Percentiles rank a stretch among this genome's conserved stretches.
phyloP scores from a whole-genome alignment of 768 basidiomycete species.

The Russula olivacea region DNA sequence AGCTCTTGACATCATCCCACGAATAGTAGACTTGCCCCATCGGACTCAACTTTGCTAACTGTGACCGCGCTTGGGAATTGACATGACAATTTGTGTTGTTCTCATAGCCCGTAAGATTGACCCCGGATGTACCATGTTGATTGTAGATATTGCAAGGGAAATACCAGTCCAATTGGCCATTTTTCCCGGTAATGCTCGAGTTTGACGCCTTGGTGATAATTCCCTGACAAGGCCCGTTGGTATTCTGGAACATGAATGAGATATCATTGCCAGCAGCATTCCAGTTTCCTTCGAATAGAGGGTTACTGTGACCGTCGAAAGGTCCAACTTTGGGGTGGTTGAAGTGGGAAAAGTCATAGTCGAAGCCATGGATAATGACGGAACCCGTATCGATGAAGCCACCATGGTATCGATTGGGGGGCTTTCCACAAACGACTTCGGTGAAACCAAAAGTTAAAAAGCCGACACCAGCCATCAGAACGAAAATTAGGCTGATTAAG shows the following conservation, averaged over 20 bases:
- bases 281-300: conserved; percentile 72
- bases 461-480: conserved; percentile 90
- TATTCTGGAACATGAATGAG: conserved; percentile 91
- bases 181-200: conserved; percentile 63
- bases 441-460: conserved; percentile 99
- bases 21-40: conserved; percentile 90
- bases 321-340: conserved; percentile 66
- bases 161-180: conserved; percentile 78
- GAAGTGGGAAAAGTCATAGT: conserved; percentile 87
- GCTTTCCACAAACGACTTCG: conserved; percentile 83
- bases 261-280: conserved; percentile 82
- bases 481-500: conserved; percentile 68
- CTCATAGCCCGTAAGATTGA: conserved; percentile 69
- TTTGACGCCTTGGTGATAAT: conserved; percentile 66
- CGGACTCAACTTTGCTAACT: conserved; percentile 45
- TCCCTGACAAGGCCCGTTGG: conserved; percentile 75
- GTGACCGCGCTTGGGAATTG: conserved; percentile 44
- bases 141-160: conserved; percentile 93
- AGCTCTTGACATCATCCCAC: conserved; percentile 76
- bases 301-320: conserved; percentile 81
- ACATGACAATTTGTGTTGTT: conserved; percentile 67
- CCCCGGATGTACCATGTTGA: conserved; percentile 55
- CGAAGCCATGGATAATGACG: conserved; percentile 90
- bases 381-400: conserved; percentile 72
- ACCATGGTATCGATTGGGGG: conserved; percentile 75